Evolutionary conservation across 2,329 filamentous ascomycete genomes (phyloP).

Genomic region (Talaromyces albobiverticillius): DNA sequence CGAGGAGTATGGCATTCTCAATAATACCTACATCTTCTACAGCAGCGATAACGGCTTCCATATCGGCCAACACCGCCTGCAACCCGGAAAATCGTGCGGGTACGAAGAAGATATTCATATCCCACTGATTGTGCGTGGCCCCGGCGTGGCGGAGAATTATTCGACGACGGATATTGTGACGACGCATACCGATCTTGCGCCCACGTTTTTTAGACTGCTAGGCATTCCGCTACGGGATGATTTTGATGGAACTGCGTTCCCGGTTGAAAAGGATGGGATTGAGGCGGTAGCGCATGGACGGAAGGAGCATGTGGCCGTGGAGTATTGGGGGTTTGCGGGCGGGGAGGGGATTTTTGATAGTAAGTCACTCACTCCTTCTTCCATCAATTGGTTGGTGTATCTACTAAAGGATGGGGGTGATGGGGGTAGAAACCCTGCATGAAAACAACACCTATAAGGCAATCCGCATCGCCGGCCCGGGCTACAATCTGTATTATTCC

Average conservation of each 20-base stretch:
- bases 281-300: slow-evolving; percentile 25
- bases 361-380: slow-evolving; percentile 22
- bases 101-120: slow-evolving; percentile 59
- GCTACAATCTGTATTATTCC: slow-evolving; percentile 63
- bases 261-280: slow-evolving; percentile 29
- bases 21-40: slow-evolving; percentile 58
- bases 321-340: slow-evolving; percentile 52
- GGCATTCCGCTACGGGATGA: slow-evolving; percentile 40
- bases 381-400: no score
- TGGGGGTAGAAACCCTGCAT: slow-evolving; percentile 18
- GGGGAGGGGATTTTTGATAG: slow-evolving; percentile 25
- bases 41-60: slow-evolving; percentile 61
- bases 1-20: slow-evolving; percentile 37
- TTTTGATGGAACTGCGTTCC: slow-evolving; percentile 58
- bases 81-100: slow-evolving; percentile 56
- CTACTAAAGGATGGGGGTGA: no score
- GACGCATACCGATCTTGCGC: slow-evolving; percentile 62
- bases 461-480: slow-evolving; percentile 51
- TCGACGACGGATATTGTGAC: slow-evolving; percentile 49
- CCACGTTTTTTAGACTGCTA: slow-evolving; percentile 52
- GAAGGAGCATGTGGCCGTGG: slow-evolving; percentile 55
- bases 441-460: slow-evolving; percentile 61
- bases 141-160: slow-evolving; percentile 47
- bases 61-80: slow-evolving; percentile 56
- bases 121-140: slow-evolving; percentile 58